Evolutionary conservation across 2,329 filamentous ascomycete species (phyloP).

Genomic region (Aspergillus novofumigatus): DNA sequence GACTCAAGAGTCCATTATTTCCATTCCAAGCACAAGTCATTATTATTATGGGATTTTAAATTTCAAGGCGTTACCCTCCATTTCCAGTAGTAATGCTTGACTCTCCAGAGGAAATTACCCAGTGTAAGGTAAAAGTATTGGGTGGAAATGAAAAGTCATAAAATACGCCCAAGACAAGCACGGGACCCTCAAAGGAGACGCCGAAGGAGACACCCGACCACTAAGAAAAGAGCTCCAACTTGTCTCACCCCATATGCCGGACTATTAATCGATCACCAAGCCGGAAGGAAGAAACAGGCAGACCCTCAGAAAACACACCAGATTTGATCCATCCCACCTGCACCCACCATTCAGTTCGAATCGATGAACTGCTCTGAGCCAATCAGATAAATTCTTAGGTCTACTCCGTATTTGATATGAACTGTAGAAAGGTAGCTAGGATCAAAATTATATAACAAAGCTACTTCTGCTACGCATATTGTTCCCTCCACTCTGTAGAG

Average conservation of each 20-base stretch:
- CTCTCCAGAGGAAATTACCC: background rate
- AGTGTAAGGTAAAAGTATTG: background rate
- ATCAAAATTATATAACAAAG: too few species aligned
- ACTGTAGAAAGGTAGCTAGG: background rate
- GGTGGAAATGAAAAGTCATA: background rate
- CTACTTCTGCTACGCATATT: background rate
- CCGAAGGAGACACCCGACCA: background rate
- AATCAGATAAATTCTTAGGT: background rate
- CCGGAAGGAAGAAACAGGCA: too few species aligned
- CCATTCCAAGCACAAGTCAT: too few species aligned
- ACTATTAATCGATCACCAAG: background rate
- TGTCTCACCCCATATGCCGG: slow-evolving; percentile 1
- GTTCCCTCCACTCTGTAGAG: too few species aligned
- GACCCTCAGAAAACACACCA: background rate
- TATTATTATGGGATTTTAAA: background rate
- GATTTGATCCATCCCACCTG: background rate
- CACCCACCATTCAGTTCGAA: background rate
- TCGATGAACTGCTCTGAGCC: slow-evolving; percentile 5
- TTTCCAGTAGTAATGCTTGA: background rate
- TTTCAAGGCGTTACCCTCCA: background rate
- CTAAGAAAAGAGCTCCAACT: background rate
- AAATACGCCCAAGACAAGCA: background rate
- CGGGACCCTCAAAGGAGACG: background rate
- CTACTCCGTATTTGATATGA: background rate
- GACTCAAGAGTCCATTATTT: too few species aligned